Base-by-base conservation (phyloP, 768 basidiomycete genomes). In the Lactarius hengduanensis region DNA sequence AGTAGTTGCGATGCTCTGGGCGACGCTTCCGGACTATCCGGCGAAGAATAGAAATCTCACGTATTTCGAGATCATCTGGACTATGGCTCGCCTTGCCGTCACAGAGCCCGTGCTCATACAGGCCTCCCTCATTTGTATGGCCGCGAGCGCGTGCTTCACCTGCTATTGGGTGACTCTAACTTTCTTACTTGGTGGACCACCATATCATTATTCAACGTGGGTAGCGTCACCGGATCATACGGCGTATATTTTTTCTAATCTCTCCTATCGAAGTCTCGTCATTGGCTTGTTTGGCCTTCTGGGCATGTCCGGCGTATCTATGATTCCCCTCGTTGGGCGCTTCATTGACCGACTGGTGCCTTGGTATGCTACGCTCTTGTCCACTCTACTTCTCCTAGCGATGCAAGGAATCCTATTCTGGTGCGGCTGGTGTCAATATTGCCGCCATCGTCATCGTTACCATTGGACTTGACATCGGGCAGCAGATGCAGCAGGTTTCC, bases 61-160 rank as follows among this genome's bases (percentile, higher is more conserved):
- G 13, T 69, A 65, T 45, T n/a, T 79, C 69, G 76, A 85, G 20
- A 88, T 94, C 56, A 76, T 92, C 38, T 84, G 79, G 75, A 88
- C 87, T 10, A 94, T 94, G 93, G 87, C 79, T 6, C 89, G 86
- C 74, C 90, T 86, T 70, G 79, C 86, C 0, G 80, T 88, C 43
- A 94, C 89, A 0, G 91, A 95, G 74, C 93, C 94, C 0, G 77
- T 89, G 26, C 77, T 96, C 36, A 81, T 93, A 11, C 93, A 95
- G 74, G 78, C 81, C 2, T 79, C 82, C 66, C 75, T 91, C 68
- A 80, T 91, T 72, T 84, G 86, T 69, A 73, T 91, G 18, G 80
- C 80, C 32, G 82, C 80, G 15, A 83, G 82, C 66, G 87, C 87
- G 30, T 87, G 85, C 59, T 87, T 82, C 69, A 72, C 75, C 4